Evolutionary conservation across 495 filamentous ascomycete species (phyloP).

Genomic region (Podospora conica): DNA sequence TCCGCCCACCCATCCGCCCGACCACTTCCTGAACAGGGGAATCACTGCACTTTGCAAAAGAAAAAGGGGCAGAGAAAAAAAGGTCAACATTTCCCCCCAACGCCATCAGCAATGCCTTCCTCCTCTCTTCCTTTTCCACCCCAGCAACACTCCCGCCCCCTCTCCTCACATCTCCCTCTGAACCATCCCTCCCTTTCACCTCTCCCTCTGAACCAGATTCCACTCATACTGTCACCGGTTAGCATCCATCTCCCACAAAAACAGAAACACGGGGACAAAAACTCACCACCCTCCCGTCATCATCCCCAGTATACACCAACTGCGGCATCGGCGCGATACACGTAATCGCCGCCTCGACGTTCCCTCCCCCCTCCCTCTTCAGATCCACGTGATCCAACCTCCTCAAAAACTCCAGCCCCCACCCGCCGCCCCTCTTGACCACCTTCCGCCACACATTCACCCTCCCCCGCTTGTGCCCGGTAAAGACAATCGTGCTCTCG

Average conservation of each 20-base stretch:
- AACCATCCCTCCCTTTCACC: slow-evolving; percentile 35
- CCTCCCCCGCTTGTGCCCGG: slow-evolving; percentile 75
- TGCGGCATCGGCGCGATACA: slow-evolving; percentile 78
- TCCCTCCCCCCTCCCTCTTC: slow-evolving; percentile 63
- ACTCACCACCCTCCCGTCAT: slow-evolving; percentile 70
- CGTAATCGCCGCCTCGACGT: slow-evolving; percentile 76
- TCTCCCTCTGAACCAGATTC: slow-evolving; percentile 69
- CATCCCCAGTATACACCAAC: slow-evolving; percentile 89
- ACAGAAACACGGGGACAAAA: neutral
- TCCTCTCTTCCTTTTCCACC: neutral
- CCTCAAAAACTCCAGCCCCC: slow-evolving; percentile 55
- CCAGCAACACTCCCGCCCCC: neutral
- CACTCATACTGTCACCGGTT: slow-evolving; percentile 68
- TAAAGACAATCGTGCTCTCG: slow-evolving; percentile 79
- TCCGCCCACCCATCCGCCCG: neutral
- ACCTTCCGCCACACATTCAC: slow-evolving; percentile 67
- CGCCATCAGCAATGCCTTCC: neutral
- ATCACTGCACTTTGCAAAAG: neutral
- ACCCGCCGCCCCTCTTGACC: slow-evolving; percentile 37
- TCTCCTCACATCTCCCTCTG: neutral
- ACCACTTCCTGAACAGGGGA: neutral
- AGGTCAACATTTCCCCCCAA: neutral
- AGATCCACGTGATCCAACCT: slow-evolving; percentile 77
- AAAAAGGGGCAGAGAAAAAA: neutral
- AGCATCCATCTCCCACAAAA: slow-evolving; percentile 14